Percentiles rank a stretch among this genome's conserved stretches.
phyloP scores from a whole-genome alignment of 805 yeast species.

The Yarrowia hollandica region DNA sequence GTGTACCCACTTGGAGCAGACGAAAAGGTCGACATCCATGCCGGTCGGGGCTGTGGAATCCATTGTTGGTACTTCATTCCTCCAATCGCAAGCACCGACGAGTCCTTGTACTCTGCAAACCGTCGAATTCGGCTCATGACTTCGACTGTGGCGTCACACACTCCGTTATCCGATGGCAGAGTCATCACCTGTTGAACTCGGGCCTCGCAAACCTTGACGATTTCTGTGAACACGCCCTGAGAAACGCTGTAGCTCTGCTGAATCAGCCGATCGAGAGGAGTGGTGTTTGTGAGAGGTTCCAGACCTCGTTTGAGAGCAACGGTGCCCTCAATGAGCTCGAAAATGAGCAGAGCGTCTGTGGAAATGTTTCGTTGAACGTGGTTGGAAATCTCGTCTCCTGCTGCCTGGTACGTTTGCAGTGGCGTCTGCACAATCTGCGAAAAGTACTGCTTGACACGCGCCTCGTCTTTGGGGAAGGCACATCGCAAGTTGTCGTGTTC shows the following conservation, averaged over 20 bases:
- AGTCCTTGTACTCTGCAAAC: slow-evolving; percentile 59
- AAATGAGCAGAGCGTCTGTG: slow-evolving; percentile 54
- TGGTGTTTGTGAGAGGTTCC: slow-evolving; percentile 32
- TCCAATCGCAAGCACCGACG: slow-evolving; percentile 53
- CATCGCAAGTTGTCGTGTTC: slow-evolving; percentile 52
- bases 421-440: slow-evolving; percentile 42
- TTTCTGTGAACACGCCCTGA: slow-evolving; percentile 52
- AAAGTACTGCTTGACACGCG: slow-evolving; percentile 39
- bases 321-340: slow-evolving; percentile 58
- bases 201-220: slow-evolving; percentile 56
- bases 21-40: slow-evolving; percentile 52
- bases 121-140: slow-evolving; percentile 65
- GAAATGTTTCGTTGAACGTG: slow-evolving; percentile 47
- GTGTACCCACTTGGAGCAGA: slow-evolving; percentile 49
- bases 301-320: slow-evolving; percentile 37
- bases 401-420: slow-evolving; percentile 44
- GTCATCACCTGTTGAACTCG: slow-evolving; percentile 49
- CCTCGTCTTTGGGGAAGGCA: slow-evolving; percentile 44
- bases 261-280: background rate
- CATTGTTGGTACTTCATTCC: slow-evolving; percentile 61
- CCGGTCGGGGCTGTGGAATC: slow-evolving; percentile 63
- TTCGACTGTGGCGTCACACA: slow-evolving; percentile 72
- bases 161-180: slow-evolving; percentile 66
- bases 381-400: slow-evolving; percentile 45
- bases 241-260: slow-evolving; percentile 31